Conservation (phyloP, 768 basidiomycete species). For the Leucosporidium yakuticum region DNA sequence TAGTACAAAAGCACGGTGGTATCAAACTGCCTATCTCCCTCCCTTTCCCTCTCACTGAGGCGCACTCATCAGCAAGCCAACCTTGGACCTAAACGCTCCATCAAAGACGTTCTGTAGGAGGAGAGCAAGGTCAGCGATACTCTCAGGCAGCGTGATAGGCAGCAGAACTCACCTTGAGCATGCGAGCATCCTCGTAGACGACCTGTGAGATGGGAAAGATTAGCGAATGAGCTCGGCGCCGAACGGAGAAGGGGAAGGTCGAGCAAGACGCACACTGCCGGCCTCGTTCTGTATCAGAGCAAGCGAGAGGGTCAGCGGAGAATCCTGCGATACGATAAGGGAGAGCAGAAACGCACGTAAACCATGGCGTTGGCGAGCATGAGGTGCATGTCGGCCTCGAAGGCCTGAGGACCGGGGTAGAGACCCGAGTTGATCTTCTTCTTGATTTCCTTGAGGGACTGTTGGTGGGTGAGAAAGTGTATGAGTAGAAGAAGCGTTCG, state of each 20-base stretch:
- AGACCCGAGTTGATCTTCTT: conserved; percentile 49
- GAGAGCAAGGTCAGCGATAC: background rate
- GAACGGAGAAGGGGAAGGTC: no score
- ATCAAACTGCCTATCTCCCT: no score
- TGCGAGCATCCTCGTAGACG: conserved; percentile 27
- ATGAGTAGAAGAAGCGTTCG: background rate
- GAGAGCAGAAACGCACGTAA: conserved; percentile 15
- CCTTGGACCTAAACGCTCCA: background rate
- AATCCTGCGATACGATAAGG: background rate
- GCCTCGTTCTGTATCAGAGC: conserved; percentile 22
- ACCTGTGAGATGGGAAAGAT: conserved; percentile 4
- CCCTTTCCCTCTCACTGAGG: conserved; percentile 9
- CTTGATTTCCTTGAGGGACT: conserved; percentile 71
- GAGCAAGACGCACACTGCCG: conserved; percentile 12
- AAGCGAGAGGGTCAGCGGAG: background rate
- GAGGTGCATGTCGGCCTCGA: conserved; percentile 55
- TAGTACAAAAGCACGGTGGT: no score
- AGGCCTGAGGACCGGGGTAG: conserved; percentile 33
- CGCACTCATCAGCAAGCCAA: background rate
- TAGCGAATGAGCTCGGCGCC: no score
- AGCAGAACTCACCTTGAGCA: conserved; percentile 7
- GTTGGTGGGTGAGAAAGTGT: background rate
- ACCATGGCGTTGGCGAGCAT: conserved; percentile 61
- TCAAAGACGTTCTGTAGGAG: background rate
- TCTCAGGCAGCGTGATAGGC: background rate